Conservation (phyloP, 106 monocot species). For the Acorus gramineus region DNA sequence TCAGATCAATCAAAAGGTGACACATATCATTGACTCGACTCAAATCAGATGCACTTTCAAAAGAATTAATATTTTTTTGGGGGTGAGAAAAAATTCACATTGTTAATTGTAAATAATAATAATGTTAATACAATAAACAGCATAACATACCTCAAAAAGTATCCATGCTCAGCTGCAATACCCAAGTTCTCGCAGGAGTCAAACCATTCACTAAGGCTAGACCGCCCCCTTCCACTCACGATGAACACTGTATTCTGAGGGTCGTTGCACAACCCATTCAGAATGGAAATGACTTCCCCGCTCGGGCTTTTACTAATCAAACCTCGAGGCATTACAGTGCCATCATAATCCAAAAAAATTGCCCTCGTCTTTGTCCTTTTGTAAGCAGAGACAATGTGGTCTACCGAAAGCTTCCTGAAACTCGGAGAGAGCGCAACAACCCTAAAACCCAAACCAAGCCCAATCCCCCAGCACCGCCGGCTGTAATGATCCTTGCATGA, state of each 20-base stretch:
- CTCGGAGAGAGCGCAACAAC: background rate
- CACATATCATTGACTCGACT: too few relatives aligned
- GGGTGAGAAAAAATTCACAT: background rate
- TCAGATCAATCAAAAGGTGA: too few relatives aligned
- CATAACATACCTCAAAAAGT: constrained; percentile 28
- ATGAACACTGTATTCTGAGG: constrained; percentile 36
- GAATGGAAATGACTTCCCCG: constrained; percentile 26
- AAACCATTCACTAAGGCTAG: constrained; percentile 28
- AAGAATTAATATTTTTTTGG: background rate
- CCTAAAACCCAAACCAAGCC: too few relatives aligned
- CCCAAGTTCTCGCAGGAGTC: constrained; percentile 26
- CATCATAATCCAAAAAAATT: constrained; percentile 62
- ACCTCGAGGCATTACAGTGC: constrained; percentile 31
- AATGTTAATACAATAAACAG: background rate
- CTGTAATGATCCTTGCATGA: too few relatives aligned
- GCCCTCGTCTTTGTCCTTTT: constrained; percentile 23
- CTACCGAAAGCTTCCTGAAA: constrained; percentile 31
- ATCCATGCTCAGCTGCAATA: constrained; percentile 48
- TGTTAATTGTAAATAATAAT: background rate
- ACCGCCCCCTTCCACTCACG: constrained; percentile 32
- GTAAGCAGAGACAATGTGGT: constrained; percentile 22
- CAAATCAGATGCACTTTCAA: background rate
- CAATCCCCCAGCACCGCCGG: too few relatives aligned
- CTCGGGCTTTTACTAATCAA: constrained; percentile 22
- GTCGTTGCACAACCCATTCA: constrained; percentile 26